phyloP scores from a whole-genome alignment of 2,329 filamentous ascomycete genomes.

The Stylonectria norvegica region DNA sequence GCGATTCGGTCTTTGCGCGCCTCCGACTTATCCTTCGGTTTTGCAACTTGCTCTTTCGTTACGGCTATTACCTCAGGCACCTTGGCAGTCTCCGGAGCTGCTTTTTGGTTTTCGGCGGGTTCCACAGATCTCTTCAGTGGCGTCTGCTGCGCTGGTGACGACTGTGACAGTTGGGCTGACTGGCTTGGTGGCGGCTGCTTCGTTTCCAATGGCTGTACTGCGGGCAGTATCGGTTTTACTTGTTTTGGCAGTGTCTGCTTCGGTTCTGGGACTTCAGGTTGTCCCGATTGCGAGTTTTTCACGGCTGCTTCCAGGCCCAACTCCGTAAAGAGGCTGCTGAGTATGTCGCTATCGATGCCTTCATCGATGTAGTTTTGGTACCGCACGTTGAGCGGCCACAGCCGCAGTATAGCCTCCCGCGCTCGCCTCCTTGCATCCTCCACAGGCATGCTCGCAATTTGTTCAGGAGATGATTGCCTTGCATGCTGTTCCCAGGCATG shows the following conservation, averaged over 20 bases:
- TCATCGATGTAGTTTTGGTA: slow-evolving; percentile 72
- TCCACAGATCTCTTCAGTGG: no score
- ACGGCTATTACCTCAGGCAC: background rate
- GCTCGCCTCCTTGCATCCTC: slow-evolving; percentile 55
- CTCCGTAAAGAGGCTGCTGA: slow-evolving; percentile 65
- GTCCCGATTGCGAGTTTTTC: no score
- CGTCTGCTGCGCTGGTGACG: no score
- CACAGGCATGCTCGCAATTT: slow-evolving; percentile 9
- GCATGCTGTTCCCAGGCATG: no score
- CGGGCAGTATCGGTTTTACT: no score
- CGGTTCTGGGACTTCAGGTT: no score
- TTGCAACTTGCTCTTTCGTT: slow-evolving; percentile 23
- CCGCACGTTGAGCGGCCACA: slow-evolving; percentile 65
- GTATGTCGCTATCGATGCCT: slow-evolving; percentile 61
- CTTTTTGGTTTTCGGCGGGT: no score
- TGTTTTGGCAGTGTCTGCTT: no score
- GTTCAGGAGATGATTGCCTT: no score
- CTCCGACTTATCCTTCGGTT: slow-evolving; percentile 48
- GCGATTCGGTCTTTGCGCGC: slow-evolving; percentile 76
- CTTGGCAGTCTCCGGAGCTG: background rate
- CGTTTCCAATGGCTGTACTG: no score
- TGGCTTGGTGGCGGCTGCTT: no score
- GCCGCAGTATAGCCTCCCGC: slow-evolving; percentile 62
- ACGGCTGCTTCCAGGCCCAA: slow-evolving; percentile 50
- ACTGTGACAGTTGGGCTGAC: no score